Evolutionary conservation across 2,329 filamentous ascomycete species (phyloP).

Genomic region (Orbilia brochopaga): DNA sequence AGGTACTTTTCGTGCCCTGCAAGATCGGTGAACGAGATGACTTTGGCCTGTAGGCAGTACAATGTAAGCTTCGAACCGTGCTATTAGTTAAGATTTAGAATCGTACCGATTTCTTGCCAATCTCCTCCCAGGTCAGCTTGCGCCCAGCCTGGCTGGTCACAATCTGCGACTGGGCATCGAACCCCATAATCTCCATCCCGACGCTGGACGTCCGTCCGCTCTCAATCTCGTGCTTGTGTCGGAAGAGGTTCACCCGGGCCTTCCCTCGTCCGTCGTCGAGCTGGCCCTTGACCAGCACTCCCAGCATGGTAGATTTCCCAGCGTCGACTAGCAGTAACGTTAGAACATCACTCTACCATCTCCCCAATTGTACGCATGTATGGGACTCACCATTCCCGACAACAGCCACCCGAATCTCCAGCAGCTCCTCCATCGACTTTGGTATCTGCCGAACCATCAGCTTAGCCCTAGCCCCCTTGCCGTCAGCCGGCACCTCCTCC

Average conservation of each 20-base stretch:
- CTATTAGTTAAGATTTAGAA: too few species aligned
- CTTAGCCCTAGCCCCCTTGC: conserved; percentile 81
- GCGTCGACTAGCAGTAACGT: conserved; percentile 74
- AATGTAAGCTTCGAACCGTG: background rate
- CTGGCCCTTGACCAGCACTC: conserved; percentile 91
- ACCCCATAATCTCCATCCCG: conserved; percentile 98
- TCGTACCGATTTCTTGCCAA: conserved; percentile 79
- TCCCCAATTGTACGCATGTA: background rate
- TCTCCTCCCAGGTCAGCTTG: conserved; percentile 95
- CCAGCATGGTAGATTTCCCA: conserved; percentile 94
- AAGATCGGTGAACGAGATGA: conserved; percentile 94
- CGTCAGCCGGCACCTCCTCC: conserved; percentile 66
- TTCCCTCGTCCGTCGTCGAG: conserved; percentile 93
- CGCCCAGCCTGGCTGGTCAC: conserved; percentile 81
- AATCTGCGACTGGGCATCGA: conserved; percentile 83
- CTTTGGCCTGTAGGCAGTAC: conserved; percentile 68
- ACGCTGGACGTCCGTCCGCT: conserved; percentile 94
- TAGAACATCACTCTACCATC: conserved; percentile 26
- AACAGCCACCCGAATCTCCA: conserved; percentile 94
- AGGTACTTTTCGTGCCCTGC: conserved; percentile 95
- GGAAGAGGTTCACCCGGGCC: conserved; percentile 92
- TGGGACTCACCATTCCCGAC: conserved; percentile 78
- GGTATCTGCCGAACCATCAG: conserved; percentile 79
- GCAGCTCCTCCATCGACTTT: conserved; percentile 78
- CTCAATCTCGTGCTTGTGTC: conserved; percentile 97